Percentiles rank a stretch among this genome's conserved stretches.
Evolutionary conservation across 2,329 filamentous ascomycete species (phyloP).

Genomic region (Xylogone sp.): DNA sequence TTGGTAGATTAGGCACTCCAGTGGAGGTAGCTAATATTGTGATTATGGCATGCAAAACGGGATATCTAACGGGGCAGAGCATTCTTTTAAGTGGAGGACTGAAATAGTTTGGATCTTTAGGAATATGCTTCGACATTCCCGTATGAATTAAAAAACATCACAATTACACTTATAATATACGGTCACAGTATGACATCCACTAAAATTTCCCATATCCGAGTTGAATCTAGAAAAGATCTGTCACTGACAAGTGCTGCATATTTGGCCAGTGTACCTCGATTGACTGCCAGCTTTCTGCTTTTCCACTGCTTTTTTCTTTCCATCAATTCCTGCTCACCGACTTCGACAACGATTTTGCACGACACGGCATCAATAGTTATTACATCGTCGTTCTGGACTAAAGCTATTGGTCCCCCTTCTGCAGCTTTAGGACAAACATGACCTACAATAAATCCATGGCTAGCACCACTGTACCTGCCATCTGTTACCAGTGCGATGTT

Average conservation of each 20-base stretch:
- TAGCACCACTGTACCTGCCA: constrained; percentile 82
- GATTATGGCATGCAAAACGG: constrained; percentile 41
- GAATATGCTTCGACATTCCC: too few relatives aligned
- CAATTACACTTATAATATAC: too few relatives aligned
- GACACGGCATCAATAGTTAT: constrained; percentile 82
- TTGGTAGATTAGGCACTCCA: constrained; percentile 39
- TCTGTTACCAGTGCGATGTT: constrained; percentile 93
- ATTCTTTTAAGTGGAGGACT: constrained; percentile 37
- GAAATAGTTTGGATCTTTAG: too few relatives aligned
- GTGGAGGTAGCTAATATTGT: constrained; percentile 45
- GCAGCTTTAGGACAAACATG: constrained; percentile 91
- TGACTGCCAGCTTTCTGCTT: constrained; percentile 67
- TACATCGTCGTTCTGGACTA: constrained; percentile 75
- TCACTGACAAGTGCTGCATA: too few relatives aligned
- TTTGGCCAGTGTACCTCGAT: constrained; percentile 82
- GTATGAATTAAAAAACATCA: too few relatives aligned
- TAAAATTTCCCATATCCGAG: too few relatives aligned
- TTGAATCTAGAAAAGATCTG: too few relatives aligned
- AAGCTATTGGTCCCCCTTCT: constrained; percentile 80
- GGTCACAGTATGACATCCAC: too few relatives aligned
- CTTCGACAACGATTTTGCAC: constrained; percentile 65
- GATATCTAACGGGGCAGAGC: constrained; percentile 43
- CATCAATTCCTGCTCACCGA: constrained; percentile 66
- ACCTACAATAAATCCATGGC: constrained; percentile 89
- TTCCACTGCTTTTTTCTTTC: constrained; percentile 64